Evolutionary conservation across 305 asterid species (phyloP), one percentile per base, ranked within the genome.

Genomic region (Fraxinus latifolia): DNA sequence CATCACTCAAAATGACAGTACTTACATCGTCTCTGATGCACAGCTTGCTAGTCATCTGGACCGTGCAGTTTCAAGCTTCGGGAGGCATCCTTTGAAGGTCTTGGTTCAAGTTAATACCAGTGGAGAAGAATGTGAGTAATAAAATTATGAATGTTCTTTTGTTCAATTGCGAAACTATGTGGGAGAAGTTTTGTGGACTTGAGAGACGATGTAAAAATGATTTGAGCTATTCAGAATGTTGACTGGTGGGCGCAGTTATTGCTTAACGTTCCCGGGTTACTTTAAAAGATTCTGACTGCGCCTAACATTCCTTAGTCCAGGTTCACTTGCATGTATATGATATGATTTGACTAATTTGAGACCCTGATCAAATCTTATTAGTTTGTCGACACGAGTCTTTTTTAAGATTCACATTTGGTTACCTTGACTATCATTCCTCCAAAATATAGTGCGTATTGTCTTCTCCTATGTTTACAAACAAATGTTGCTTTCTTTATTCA

Each of bases 71-170:
- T 92, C 94, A 80, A 91, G 80, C 78, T 81, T 93, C 68, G 93
- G 95, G 74, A 89, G 97, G 86, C 89, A 82, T 74, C 97, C 95
- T 80, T 81, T 94, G 87, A 93, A 90, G 87, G 93, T 93, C 71
- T 82, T 94, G 89, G 93, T 94, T 80, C 98, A 94, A 85, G 98
- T 93, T 83, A 94, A 94, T 88, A 91, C 98, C 72, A 93, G 97
- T 8, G 97, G 98, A 86, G 98, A 94, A 90, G 91, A 71, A 87
- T 94, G 98, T 94, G 89, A 88, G 98, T 91, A 80, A 74, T 78
- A 77, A 81, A 55, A 79, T 78, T 70, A 1, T 23, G 29, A 25
- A 23, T 25, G 9, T 23, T 23, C n/a, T 15, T 80, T 72, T 72
- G 60, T 77, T 81, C 77, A 75, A 34, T 65, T 36, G 36, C 74